Evolutionary conservation across 345 rosid species (phyloP).

Genomic region (Eucalyptus decipiens): DNA sequence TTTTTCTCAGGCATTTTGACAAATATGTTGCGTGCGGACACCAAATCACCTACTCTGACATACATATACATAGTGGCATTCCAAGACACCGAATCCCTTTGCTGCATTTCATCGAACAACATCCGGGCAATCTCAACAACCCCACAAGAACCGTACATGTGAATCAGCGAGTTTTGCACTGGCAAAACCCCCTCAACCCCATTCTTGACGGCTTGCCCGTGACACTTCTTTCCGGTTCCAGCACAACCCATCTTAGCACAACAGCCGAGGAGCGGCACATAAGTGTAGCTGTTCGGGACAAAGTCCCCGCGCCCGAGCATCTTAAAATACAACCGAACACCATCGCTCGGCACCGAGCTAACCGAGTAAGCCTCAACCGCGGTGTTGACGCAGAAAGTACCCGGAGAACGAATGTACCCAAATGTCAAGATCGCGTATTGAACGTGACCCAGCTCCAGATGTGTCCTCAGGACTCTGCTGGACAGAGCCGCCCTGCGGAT

Average conservation of each 20-base stretch:
- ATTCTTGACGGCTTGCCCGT: slow-evolving; percentile 41
- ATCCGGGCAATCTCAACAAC: slow-evolving; percentile 17
- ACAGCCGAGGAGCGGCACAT: slow-evolving; percentile 35
- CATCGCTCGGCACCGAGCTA: slow-evolving; percentile 27
- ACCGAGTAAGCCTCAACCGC: slow-evolving; percentile 31
- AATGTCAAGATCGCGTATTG: slow-evolving; percentile 27
- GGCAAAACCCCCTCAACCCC: slow-evolving; percentile 36
- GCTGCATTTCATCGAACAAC: slow-evolving; percentile 39
- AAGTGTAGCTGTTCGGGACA: slow-evolving; percentile 49
- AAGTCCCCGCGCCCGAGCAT: slow-evolving; percentile 26
- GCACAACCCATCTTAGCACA: slow-evolving; percentile 24
- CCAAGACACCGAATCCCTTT: slow-evolving; percentile 45
- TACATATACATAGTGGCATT: slow-evolving; percentile 20
- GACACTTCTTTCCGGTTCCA: slow-evolving; percentile 36
- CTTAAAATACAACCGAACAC: slow-evolving; percentile 31
- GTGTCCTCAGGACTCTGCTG: slow-evolving; percentile 28
- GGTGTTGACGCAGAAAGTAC: slow-evolving; percentile 21
- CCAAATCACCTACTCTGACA: slow-evolving; percentile 12
- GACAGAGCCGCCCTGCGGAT: slow-evolving; percentile 33
- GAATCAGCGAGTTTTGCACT: slow-evolving; percentile 45
- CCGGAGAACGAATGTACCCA: slow-evolving; percentile 22
- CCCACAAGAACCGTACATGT: slow-evolving; percentile 31
- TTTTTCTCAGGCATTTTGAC: slow-evolving; percentile 32
- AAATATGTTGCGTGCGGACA: slow-evolving; percentile 34
- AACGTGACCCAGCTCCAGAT: slow-evolving; percentile 27